Evolutionary conservation across 23 red algal species (phyloP).

Genomic region (Gracilaria gracilis): DNA sequence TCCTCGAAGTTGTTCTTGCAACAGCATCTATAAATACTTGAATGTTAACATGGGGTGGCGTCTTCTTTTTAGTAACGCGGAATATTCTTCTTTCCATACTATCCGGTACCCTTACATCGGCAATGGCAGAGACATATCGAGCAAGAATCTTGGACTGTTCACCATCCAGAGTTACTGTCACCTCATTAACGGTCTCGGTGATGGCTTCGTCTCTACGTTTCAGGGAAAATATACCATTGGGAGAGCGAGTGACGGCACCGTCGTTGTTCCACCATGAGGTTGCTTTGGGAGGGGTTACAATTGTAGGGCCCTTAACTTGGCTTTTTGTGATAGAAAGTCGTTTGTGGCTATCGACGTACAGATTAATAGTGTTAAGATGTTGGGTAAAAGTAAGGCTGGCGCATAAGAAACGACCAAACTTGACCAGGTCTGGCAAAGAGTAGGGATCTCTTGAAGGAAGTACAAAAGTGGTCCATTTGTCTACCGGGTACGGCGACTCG

Average conservation of each 20-base stretch:
- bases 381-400: conserved; percentile 71
- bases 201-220: conserved; percentile 32
- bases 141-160: conserved; percentile 6
- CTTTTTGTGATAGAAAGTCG: conserved; percentile 47
- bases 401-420: conserved; percentile 66
- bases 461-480: conserved; percentile 75
- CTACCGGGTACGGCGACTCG: background rate
- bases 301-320: conserved; percentile 12
- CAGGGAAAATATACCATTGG: conserved; percentile 50
- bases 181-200: conserved; percentile 40
- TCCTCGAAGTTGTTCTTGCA: background rate
- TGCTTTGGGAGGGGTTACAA: conserved; percentile 46
- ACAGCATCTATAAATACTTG: conserved; percentile 69
- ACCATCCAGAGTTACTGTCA: conserved; percentile 39
- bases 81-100: conserved; percentile 40
- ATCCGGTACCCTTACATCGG: conserved; percentile 38
- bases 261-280: conserved; percentile 61
- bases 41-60: conserved; percentile 45
- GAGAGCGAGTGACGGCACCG: conserved; percentile 50
- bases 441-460: conserved; percentile 69
- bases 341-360: conserved; percentile 51
- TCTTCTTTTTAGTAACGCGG: conserved; percentile 81
- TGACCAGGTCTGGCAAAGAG: conserved; percentile 51
- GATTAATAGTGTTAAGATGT: conserved; percentile 36
- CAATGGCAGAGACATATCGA: conserved; percentile 65